Percentiles rank a stretch among this genome's conserved stretches.
phyloP scores from a whole-genome alignment of 306 rosid genomes.

The Vigna unguiculata region DNA sequence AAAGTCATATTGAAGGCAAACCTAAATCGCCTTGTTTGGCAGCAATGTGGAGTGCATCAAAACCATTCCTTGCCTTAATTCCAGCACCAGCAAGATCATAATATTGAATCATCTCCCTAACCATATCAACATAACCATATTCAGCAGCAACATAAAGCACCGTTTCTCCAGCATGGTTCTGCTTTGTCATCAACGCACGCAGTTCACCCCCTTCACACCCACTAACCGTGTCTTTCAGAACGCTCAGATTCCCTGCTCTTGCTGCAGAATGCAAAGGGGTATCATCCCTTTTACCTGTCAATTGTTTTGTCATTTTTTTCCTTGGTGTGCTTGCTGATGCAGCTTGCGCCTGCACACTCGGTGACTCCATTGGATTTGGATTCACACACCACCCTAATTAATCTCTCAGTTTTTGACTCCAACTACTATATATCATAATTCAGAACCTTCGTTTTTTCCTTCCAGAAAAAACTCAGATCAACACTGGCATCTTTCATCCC shows the following conservation, averaged over 20 bases:
- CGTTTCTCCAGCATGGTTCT: slow-evolving; percentile 92
- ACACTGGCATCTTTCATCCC: slow-evolving; percentile 54
- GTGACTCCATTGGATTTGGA: slow-evolving; percentile 57
- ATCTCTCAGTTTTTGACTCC: slow-evolving; percentile 33
- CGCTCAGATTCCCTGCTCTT: slow-evolving; percentile 70
- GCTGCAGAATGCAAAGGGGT: slow-evolving; percentile 78
- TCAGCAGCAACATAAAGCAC: slow-evolving; percentile 92
- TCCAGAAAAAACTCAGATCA: slow-evolving; percentile 69
- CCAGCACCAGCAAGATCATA: slow-evolving; percentile 84
- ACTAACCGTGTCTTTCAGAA: slow-evolving; percentile 54
- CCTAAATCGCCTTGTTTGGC: slow-evolving; percentile 97
- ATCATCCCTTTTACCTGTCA: slow-evolving; percentile 94
- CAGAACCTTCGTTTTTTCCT: slow-evolving; percentile 52
- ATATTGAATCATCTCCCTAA: slow-evolving; percentile 76
- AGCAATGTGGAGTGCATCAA: slow-evolving; percentile 97
- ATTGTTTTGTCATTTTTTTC: slow-evolving; percentile 90
- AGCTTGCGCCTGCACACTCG: slow-evolving; percentile 49
- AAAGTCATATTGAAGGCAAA: slow-evolving; percentile 27
- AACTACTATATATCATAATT: slow-evolving; percentile 29
- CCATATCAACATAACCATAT: slow-evolving; percentile 82
- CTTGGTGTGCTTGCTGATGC: slow-evolving; percentile 53
- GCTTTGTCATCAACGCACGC: slow-evolving; percentile 65
- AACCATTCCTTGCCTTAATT: slow-evolving; percentile 88
- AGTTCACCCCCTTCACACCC: slow-evolving; percentile 56
- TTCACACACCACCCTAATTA: slow-evolving; percentile 24